These are phyloP conservation scores for Penicillium maclennaniae DNA, from an alignment of 495 filamentous ascomycete genomes.

Conservation along the genomic window DNA sequence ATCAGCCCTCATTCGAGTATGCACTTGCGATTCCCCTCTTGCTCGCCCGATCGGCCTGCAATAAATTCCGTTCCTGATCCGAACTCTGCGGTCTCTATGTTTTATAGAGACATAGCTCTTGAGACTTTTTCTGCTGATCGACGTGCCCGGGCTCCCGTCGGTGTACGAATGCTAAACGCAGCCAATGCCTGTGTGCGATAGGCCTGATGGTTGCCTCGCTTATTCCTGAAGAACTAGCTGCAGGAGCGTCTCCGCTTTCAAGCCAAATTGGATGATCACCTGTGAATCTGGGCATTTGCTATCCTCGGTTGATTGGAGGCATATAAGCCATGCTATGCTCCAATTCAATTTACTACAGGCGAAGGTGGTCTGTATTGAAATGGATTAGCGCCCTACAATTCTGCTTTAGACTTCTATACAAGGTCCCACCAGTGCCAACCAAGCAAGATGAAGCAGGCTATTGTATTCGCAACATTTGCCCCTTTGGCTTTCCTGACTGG, in stretches of 20 bases:
- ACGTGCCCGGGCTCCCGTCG: background rate
- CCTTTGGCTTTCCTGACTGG: conserved; percentile 1
- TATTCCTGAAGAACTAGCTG: background rate
- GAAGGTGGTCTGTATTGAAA: background rate
- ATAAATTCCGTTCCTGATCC: conserved; percentile 2
- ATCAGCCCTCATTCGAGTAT: conserved; percentile 9
- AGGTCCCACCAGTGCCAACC: background rate
- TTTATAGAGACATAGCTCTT: background rate
- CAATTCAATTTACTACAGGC: background rate
- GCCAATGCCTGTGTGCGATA: background rate
- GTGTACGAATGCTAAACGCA: background rate
- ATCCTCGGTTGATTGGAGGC: background rate
- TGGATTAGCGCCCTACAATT: background rate
- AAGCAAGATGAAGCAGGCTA: conserved; percentile 6
- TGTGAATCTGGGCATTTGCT: background rate
- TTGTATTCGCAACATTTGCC: conserved; percentile 3
- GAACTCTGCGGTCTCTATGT: background rate
- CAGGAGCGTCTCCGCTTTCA: conserved; percentile 1
- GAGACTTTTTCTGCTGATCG: background rate
- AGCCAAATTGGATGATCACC: conserved; percentile 8
- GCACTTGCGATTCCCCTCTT: conserved; percentile 7
- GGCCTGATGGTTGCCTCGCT: background rate
- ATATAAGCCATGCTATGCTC: conserved; percentile 5
- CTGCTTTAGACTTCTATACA: background rate
- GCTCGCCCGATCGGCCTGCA: conserved; percentile 8